phyloP scores from a whole-genome alignment of 2,329 filamentous ascomycete species.

The Clarireedia monteithiana region DNA sequence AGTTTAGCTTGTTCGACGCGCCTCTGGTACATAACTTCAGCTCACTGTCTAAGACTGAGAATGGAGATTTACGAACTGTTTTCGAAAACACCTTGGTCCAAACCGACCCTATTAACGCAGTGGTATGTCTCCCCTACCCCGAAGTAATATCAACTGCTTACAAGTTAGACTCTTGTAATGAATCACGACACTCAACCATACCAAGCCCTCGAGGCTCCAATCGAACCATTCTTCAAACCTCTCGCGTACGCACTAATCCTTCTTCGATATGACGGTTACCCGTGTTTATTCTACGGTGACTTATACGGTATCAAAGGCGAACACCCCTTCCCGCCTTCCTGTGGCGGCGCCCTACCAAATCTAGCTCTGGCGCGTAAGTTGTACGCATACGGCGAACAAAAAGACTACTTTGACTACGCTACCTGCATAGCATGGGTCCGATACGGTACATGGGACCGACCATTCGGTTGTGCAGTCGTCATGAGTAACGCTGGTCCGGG shows the following conservation, averaged over 20 bases:
- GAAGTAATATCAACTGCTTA: not conserved
- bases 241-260: slow-evolving; percentile 67
- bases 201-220: slow-evolving; percentile 53
- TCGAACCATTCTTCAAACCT: slow-evolving; percentile 61
- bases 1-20: slow-evolving; percentile 57
- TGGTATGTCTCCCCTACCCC: slow-evolving; percentile 35
- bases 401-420: slow-evolving; percentile 53
- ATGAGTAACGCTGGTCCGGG: slow-evolving; percentile 44
- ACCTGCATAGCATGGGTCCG: slow-evolving; percentile 53
- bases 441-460: slow-evolving; percentile 41
- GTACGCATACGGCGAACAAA: slow-evolving; percentile 59
- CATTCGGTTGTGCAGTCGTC: slow-evolving; percentile 46
- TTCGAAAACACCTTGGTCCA: slow-evolving; percentile 54
- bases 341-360: slow-evolving; percentile 46
- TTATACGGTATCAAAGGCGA: slow-evolving; percentile 51
- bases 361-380: slow-evolving; percentile 55
- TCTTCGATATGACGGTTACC: slow-evolving; percentile 53
- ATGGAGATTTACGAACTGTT: slow-evolving; percentile 54
- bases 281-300: slow-evolving; percentile 65
- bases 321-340: slow-evolving; percentile 42
- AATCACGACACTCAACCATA: slow-evolving; percentile 66
- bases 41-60: slow-evolving; percentile 45
- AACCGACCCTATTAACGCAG: slow-evolving; percentile 44
- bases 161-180: slow-evolving; percentile 51
- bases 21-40: slow-evolving; percentile 64